Evolutionary conservation across 768 basidiomycete species (phyloP).

Genomic region (Amanita exitialis): DNA sequence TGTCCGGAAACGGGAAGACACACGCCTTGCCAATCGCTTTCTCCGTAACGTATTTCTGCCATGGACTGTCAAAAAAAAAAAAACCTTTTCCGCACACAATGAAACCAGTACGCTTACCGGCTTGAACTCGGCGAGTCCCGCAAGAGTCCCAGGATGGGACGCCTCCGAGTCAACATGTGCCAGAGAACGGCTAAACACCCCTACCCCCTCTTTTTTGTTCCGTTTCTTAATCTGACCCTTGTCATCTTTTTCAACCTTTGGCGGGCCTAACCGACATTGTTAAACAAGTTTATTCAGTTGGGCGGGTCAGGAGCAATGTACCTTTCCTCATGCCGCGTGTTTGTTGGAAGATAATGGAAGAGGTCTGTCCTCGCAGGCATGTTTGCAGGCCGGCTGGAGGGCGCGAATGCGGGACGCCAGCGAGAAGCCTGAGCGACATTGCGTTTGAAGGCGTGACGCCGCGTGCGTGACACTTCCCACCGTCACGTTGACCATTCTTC

Average conservation of each 20-base stretch:
- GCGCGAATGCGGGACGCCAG: not conserved
- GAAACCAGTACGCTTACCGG: slow-evolving; percentile 22
- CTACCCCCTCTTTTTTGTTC: slow-evolving; percentile 17
- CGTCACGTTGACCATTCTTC: too few species aligned
- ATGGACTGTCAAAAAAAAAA: not conserved
- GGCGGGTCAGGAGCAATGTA: not conserved
- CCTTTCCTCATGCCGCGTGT: not conserved
- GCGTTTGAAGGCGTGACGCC: too few species aligned
- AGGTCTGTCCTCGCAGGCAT: not conserved
- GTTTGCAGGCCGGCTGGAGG: not conserved
- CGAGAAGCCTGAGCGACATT: slow-evolving; percentile 4
- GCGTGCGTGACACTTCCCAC: too few species aligned
- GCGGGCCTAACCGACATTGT: not conserved
- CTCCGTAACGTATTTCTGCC: slow-evolving; percentile 16
- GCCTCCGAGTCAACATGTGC: too few species aligned
- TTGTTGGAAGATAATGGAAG: not conserved
- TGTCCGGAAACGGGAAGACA: slow-evolving; percentile 31
- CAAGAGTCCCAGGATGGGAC: slow-evolving; percentile 16
- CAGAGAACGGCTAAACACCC: slow-evolving; percentile 15
- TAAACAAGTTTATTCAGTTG: not conserved
- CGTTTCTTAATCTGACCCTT: slow-evolving; percentile 8
- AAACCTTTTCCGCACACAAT: not conserved
- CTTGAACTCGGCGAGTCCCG: slow-evolving; percentile 34
- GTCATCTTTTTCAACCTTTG: slow-evolving; percentile 8
- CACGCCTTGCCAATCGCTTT: slow-evolving; percentile 34